Evolutionary conservation across 345 rosid species (phyloP).

Genomic region (Laguncularia racemosa): DNA sequence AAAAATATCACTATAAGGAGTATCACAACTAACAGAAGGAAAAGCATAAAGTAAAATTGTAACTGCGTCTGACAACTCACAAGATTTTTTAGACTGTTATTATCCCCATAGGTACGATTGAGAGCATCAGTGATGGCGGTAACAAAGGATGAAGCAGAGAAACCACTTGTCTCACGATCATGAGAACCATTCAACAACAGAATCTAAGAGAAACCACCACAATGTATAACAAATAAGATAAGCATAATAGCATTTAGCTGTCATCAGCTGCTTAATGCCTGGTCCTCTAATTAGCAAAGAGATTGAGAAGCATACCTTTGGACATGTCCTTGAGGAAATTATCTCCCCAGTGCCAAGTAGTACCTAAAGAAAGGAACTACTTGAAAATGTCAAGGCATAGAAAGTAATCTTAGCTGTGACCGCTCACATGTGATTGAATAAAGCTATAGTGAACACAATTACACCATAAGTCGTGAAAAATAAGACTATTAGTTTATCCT

Average conservation of each 20-base stretch:
- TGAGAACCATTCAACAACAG: conserved; percentile 68
- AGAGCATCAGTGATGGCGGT: conserved; percentile 73
- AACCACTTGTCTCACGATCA: conserved; percentile 80
- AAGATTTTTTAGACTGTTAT: conserved; percentile 43
- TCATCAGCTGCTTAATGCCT: no score
- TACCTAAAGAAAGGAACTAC: conserved; percentile 33
- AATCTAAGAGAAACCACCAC: conserved; percentile 27
- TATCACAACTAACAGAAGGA: not conserved
- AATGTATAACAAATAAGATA: no score
- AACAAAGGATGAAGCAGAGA: conserved; percentile 77
- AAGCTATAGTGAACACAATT: no score
- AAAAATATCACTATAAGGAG: not conserved
- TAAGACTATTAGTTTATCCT: no score
- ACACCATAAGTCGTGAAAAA: no score
- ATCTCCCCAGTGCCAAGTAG: conserved; percentile 86
- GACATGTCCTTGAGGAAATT: conserved; percentile 69
- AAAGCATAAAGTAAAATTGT: not conserved
- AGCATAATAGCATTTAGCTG: no score
- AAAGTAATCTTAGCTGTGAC: not conserved
- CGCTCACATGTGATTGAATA: not conserved
- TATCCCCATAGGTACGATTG: conserved; percentile 69
- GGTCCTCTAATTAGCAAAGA: not conserved
- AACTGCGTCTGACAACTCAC: conserved; percentile 32
- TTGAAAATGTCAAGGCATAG: not conserved
- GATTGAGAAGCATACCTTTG: conserved; percentile 45